Conservation (phyloP, 202 grass and related monocot species). For the Panicum hallii region DNA sequence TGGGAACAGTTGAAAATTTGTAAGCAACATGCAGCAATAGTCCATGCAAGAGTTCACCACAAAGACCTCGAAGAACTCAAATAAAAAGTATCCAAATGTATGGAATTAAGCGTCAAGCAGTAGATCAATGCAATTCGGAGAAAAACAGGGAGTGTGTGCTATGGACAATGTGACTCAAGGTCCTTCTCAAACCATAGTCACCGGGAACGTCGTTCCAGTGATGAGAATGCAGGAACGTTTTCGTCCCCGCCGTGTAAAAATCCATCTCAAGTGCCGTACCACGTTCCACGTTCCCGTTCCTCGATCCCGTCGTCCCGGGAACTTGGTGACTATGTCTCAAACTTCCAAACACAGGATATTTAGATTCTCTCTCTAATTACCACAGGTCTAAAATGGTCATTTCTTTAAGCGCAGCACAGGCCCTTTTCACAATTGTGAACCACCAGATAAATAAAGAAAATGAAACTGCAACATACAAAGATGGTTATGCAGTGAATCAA, state of each 20-base stretch:
- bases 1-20: neutral
- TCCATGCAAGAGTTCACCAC: neutral
- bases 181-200: neutral
- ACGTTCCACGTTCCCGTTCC: too few species aligned
- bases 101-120: neutral
- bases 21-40: constrained; percentile 5
- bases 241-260: too few species aligned
- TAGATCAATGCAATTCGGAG: neutral
- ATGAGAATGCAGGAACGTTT: too few species aligned
- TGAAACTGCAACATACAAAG: neutral
- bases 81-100: neutral
- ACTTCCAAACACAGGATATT: neutral
- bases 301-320: too few species aligned
- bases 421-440: too few species aligned
- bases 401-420: neutral
- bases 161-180: neutral
- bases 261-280: too few species aligned
- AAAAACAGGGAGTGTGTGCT: neutral
- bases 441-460: neutral
- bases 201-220: too few species aligned
- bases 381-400: neutral
- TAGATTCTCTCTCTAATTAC: neutral
- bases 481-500: neutral
- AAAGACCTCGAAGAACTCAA: neutral
- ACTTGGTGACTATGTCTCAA: neutral